A percentile compares a stretch with the other conserved stretches of the same genome.
Evolutionary conservation across 2,329 filamentous ascomycete genomes (phyloP).

Genomic region (Harringtonia lauricola): DNA sequence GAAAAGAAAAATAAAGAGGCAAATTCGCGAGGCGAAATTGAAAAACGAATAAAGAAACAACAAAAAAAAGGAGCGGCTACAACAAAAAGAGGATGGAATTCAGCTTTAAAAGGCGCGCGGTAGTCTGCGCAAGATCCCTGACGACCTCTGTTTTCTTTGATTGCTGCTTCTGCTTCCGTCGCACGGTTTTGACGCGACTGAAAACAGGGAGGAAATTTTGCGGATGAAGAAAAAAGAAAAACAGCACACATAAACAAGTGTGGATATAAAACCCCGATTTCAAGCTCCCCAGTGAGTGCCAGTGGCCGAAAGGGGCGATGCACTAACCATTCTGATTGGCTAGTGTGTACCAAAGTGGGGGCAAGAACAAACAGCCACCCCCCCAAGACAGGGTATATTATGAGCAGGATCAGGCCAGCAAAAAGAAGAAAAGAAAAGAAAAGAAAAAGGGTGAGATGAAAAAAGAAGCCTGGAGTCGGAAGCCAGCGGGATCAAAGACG

Average conservation of each 20-base stretch:
- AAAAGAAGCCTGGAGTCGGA: too few species aligned
- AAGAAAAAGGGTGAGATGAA: too few species aligned
- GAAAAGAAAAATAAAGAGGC: neutral
- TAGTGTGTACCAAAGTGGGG: too few species aligned
- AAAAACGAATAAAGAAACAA: conserved; percentile 1
- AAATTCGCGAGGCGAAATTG: neutral
- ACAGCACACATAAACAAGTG: neutral
- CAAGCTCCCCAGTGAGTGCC: too few species aligned
- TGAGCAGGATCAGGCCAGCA: too few species aligned
- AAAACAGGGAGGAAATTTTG: neutral
- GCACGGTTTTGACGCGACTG: neutral
- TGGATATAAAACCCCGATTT: neutral
- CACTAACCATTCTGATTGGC: neutral
- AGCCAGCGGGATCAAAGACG: too few species aligned
- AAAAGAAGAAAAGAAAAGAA: too few species aligned
- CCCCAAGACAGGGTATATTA: too few species aligned
- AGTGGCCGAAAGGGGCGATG: neutral
- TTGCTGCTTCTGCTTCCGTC: too few species aligned
- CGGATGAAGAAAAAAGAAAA: neutral
- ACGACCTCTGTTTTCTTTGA: neutral
- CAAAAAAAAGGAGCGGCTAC: neutral
- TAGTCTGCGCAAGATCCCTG: too few species aligned
- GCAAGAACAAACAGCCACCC: too few species aligned
- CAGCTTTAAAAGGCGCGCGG: too few species aligned
- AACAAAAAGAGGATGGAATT: conserved; percentile 1